Conservation (phyloP, 2,329 filamentous ascomycete genomes). For the Verticillium alfalfae region DNA sequence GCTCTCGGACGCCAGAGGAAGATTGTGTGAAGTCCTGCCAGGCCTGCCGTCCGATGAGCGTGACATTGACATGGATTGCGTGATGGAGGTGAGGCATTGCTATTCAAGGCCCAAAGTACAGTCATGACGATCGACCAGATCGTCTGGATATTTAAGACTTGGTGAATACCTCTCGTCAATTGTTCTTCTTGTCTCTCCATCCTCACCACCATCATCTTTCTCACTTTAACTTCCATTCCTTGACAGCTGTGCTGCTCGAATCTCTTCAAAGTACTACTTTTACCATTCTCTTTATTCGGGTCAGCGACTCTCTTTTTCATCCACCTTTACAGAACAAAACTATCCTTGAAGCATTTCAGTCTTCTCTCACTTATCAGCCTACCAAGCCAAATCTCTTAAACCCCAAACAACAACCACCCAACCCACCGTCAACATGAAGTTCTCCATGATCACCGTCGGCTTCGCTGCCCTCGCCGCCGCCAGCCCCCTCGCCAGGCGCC, state of each 20-base stretch:
- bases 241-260: slow-evolving; percentile 1
- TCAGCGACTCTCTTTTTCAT: slow-evolving; percentile 9
- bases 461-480: slow-evolving; percentile 20
- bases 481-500: slow-evolving; percentile 19
- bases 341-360: neutral
- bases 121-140: neutral
- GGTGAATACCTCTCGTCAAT: neutral
- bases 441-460: slow-evolving; percentile 21
- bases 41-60: slow-evolving; percentile 1
- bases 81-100: too few relatives aligned
- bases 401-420: neutral
- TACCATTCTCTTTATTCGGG: slow-evolving; percentile 7
- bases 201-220: neutral
- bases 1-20: neutral
- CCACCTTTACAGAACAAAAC: neutral
- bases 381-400: neutral
- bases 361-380: neutral
- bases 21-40: neutral
- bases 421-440: slow-evolving; percentile 22
- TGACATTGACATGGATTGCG: neutral
- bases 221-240: neutral
- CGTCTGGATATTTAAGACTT: slow-evolving; percentile 1
- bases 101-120: too few relatives aligned
- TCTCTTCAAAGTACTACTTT: slow-evolving; percentile 1
- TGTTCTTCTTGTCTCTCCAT: neutral